Percentiles rank a stretch among this genome's conserved stretches.
Evolutionary conservation across 495 filamentous ascomycete genomes (phyloP).

Genomic region (Aspergillus heteromorphus): DNA sequence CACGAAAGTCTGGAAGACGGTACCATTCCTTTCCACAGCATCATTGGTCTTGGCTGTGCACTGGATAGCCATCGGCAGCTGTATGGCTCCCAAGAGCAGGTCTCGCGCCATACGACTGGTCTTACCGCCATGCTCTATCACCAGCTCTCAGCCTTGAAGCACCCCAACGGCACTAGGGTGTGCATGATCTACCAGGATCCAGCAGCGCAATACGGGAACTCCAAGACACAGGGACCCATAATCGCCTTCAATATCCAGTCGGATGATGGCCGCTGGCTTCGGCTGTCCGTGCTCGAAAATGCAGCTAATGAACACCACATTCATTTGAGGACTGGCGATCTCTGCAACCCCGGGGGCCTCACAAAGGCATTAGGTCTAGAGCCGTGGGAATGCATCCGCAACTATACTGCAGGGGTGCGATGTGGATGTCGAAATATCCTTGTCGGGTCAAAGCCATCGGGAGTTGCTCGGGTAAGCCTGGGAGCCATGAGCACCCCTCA

Average conservation of each 20-base stretch:
- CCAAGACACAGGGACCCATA: slow-evolving; percentile 59
- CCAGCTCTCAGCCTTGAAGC: slow-evolving; percentile 46
- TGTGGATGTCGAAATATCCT: slow-evolving; percentile 52
- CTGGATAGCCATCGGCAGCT: slow-evolving; percentile 59
- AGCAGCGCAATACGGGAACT: slow-evolving; percentile 46
- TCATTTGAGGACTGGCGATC: slow-evolving; percentile 64
- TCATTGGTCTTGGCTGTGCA: slow-evolving; percentile 64
- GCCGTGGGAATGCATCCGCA: slow-evolving; percentile 56
- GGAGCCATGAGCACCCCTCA: slow-evolving; percentile 64
- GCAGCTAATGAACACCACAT: slow-evolving; percentile 57
- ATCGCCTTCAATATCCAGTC: slow-evolving; percentile 64
- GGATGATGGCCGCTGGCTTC: slow-evolving; percentile 49
- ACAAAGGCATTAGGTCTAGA: slow-evolving; percentile 37
- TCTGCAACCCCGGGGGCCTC: slow-evolving; percentile 57
- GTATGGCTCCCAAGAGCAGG: slow-evolving; percentile 55
- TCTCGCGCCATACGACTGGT: slow-evolving; percentile 58
- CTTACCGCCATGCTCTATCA: slow-evolving; percentile 49
- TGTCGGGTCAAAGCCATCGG: slow-evolving; percentile 52
- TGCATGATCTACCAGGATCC: slow-evolving; percentile 58
- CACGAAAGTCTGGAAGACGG: slow-evolving; percentile 73
- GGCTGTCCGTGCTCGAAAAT: slow-evolving; percentile 57
- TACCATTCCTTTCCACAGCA: slow-evolving; percentile 72
- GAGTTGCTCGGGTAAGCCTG: slow-evolving; percentile 61
- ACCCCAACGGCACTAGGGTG: slow-evolving; percentile 53
- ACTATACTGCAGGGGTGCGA: slow-evolving; percentile 58